Base-by-base conservation (phyloP, 306 rosid species). In the Coriaria nepalensis region DNA sequence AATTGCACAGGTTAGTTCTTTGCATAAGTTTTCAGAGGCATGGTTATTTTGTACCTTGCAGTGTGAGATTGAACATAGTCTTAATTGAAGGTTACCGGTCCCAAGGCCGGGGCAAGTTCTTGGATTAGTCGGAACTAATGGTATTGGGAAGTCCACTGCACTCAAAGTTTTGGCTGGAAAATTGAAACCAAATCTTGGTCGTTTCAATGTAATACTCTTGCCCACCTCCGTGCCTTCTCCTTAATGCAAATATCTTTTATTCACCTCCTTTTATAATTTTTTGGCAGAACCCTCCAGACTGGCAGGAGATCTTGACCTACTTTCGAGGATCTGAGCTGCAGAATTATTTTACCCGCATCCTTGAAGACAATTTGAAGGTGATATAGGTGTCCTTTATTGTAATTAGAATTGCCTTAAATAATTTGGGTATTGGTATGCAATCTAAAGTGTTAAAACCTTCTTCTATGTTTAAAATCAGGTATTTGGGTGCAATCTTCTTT, bases 31-130 rank as follows among this genome's bases (percentile, higher is more conserved):
- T 6, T 34, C 33, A 66, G 11, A 20, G 29, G 29, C 29, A 52
- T 20, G 4, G 13, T 47, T 10, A 10, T 9, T 33, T 36, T 53
- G n/a, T 44, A 56, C 47, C 62, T 35, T 43, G 35, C 36, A 8
- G 67, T 33, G 55, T 55, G 6, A 66, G 57, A 67, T 57, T 29
- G 48, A 20, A 5, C 13, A 6, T 11, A 60, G 13, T 56, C 52
- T 39, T 47, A 14, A 65, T 66, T 50, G 45, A 71, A 90, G 97
- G 93, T 54, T 90, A 53, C 98, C 98, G 0, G 85, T 85, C 56
- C 98, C 98, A 2, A 78, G 95, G 75, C 98, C 98, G 0, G 98
- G 98, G 40, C 95, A 90, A 59, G 98, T 90, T 62, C 94, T 90
- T 55, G 98, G 98, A 9, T 68, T 90, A 73, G 98, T 90, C 56